phyloP scores from a whole-genome alignment of 2,329 filamentous ascomycete species.

The Sporothrix brasiliensis region DNA sequence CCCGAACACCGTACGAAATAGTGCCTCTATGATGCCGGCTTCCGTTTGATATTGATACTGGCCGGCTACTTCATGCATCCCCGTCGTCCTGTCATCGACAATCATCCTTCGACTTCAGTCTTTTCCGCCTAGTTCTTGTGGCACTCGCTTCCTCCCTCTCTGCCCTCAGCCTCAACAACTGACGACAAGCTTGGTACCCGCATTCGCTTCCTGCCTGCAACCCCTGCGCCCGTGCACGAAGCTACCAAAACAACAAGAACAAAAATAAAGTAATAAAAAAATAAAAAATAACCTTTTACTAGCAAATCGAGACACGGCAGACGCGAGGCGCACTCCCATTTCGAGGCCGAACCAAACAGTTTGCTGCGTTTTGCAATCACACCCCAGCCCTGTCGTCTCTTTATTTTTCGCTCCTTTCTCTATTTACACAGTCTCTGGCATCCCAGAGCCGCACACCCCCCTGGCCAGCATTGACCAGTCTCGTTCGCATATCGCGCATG shows the following conservation, averaged over 20 bases:
- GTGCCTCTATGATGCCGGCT: too few relatives aligned
- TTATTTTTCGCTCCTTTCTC: not conserved
- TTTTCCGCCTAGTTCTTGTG: not conserved
- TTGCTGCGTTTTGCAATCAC: not conserved
- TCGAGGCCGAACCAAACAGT: not conserved
- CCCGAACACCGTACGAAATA: not conserved
- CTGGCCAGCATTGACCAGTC: not conserved
- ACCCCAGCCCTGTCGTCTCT: not conserved
- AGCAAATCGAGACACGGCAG: not conserved
- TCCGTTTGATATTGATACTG: too few relatives aligned
- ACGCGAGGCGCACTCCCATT: not conserved
- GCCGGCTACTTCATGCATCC: not conserved
- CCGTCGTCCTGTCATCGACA: not conserved
- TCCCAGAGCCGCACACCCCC: conserved; percentile 17
- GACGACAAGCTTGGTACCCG: not conserved
- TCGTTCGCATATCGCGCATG: not conserved
- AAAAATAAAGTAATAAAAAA: not conserved
- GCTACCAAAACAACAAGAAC: not conserved
- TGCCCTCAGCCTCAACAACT: not conserved
- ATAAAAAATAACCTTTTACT: not conserved
- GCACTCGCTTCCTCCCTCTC: not conserved
- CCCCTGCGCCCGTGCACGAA: not conserved
- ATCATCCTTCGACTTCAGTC: not conserved
- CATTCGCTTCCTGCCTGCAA: not conserved
- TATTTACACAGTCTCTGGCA: not conserved